Conservation (phyloP, 2,329 filamentous ascomycete genomes). For the Fusarium gaditjirri region DNA sequence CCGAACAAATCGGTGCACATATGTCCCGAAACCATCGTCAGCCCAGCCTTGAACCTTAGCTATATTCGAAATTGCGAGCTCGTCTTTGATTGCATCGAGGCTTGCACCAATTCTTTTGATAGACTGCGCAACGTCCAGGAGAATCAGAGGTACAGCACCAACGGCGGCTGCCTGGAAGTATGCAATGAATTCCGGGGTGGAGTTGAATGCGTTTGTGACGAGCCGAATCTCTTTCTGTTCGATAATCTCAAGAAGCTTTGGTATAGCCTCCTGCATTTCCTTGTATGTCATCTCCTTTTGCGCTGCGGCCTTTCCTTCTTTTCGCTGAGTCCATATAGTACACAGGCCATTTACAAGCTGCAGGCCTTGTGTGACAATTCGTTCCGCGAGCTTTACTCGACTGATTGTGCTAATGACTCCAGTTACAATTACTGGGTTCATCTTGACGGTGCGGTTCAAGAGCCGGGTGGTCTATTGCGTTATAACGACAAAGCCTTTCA, state of each 20-base stretch:
- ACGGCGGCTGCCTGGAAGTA: accelerated
- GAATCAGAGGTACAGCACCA: accelerated
- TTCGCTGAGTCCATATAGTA: too few species aligned
- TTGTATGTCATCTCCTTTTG: background rate
- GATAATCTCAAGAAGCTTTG: background rate
- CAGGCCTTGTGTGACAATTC: accelerated
- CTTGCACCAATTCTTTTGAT: background rate
- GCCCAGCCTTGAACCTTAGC: accelerated
- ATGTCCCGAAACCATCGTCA: background rate
- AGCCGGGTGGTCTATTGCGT: background rate
- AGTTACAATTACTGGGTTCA: background rate
- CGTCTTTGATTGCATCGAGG: accelerated
- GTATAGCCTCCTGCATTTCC: background rate
- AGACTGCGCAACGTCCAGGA: accelerated
- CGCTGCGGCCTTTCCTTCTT: background rate
- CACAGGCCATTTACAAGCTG: accelerated
- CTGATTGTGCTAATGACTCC: background rate
- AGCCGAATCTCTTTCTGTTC: background rate
- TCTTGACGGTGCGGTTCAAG: background rate
- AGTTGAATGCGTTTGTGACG: background rate
- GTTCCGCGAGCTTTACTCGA: accelerated
- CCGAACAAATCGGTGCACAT: accelerated
- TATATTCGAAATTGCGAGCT: background rate
- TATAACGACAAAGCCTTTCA: background rate
- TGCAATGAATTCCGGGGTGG: background rate